Conservation (phyloP, 2,329 filamentous ascomycete genomes). For the Venturia oleaginea region DNA sequence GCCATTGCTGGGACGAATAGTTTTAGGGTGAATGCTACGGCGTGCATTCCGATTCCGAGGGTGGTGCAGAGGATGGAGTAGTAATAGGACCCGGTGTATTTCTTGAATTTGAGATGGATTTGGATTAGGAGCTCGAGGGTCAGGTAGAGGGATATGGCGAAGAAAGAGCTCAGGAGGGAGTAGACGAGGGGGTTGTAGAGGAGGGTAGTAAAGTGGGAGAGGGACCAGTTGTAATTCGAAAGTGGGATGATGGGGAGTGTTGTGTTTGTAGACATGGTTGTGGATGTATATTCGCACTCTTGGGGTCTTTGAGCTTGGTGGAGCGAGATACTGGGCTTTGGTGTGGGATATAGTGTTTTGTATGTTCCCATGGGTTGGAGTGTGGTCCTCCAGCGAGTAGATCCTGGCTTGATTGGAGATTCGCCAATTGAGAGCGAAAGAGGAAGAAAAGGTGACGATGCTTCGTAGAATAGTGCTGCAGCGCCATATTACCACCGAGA, state of each 20-base stretch:
- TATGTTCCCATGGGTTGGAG: no score
- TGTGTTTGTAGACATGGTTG: neutral
- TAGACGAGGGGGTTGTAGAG: constrained; percentile 8
- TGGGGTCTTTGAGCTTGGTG: no score
- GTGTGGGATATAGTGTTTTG: no score
- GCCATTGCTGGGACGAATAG: neutral
- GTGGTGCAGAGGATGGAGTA: neutral
- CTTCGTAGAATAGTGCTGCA: neutral
- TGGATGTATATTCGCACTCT: neutral
- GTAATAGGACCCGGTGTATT: neutral
- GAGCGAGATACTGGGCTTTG: no score
- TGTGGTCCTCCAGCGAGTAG: no score
- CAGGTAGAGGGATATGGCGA: constrained; percentile 10
- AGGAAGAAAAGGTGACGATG: neutral
- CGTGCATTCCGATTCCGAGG: neutral
- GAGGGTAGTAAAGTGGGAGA: constrained; percentile 9
- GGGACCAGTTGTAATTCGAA: constrained; percentile 7
- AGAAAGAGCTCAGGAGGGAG: constrained; percentile 5
- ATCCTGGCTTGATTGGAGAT: no score
- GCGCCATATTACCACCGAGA: neutral
- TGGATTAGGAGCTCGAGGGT: constrained; percentile 1
- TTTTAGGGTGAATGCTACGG: constrained; percentile 8
- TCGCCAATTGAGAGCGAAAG: neutral
- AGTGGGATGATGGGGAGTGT: neutral
- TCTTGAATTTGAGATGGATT: constrained; percentile 9